These are phyloP conservation scores for Cyberlindnera maritima DNA, from an alignment of 805 yeast species.

Conservation along the genomic window DNA sequence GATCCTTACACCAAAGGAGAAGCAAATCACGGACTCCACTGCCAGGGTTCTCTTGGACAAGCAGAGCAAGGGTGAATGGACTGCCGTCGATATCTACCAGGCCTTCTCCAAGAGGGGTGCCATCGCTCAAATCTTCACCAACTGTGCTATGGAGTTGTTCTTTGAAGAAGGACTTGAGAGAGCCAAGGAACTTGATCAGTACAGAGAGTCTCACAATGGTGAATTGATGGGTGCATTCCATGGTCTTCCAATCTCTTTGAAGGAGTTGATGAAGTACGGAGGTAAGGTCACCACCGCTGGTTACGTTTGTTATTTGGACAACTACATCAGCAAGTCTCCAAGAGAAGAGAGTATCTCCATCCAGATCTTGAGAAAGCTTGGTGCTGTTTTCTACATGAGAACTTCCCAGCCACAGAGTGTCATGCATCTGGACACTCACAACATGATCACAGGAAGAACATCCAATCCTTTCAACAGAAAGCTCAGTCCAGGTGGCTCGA, in stretches of 20 bases:
- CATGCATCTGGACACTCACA: conserved; percentile 67
- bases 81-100: conserved; percentile 40
- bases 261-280: conserved; percentile 59
- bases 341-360: conserved; percentile 48
- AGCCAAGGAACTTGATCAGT: conserved; percentile 56
- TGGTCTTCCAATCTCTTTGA: conserved; percentile 66
- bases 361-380: conserved; percentile 33
- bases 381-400: conserved; percentile 60
- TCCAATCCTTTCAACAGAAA: conserved; percentile 57
- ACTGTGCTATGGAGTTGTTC: conserved; percentile 38
- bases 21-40: conserved; percentile 20
- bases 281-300: conserved; percentile 60
- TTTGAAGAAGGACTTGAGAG: conserved; percentile 55
- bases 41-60: conserved; percentile 19
- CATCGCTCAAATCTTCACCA: conserved; percentile 51
- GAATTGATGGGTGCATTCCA: conserved; percentile 63
- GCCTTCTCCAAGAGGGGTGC: conserved; percentile 61
- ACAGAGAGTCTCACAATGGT: conserved; percentile 37
- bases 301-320: conserved; percentile 51
- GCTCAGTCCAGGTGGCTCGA: conserved; percentile 65
- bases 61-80: conserved; percentile 32
- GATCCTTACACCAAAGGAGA: conserved; percentile 20
- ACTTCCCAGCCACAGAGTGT: conserved; percentile 68
- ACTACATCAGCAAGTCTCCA: conserved; percentile 34
- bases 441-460: conserved; percentile 58